Base-by-base conservation (phyloP, 768 basidiomycete genomes). In the Sistotremastrum niveocremeum region DNA sequence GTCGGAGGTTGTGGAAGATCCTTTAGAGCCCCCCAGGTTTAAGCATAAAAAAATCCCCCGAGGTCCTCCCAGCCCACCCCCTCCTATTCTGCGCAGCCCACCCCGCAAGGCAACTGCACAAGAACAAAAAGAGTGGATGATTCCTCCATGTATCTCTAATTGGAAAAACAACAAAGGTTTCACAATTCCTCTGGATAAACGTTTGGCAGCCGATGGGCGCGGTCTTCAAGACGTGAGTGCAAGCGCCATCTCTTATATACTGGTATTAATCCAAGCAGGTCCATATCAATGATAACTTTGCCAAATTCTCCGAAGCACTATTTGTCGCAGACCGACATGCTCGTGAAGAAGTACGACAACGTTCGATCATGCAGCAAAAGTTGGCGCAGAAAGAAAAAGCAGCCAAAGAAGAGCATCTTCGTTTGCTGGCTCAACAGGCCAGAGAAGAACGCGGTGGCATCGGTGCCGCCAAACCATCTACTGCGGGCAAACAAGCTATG, bases 91-190 rank as follows among this genome's bases (percentile, higher is more conserved):
- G 35, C 79, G 93, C 36, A 90, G 85, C 69, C 95, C 95, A 7
- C 95, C 95, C 5, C 73, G 95, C 46, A 93, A 95, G 57, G 93
- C 91, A 3, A 94, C 94, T 0, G 85, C 87, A 6, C 86, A 89
- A 46, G 95, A 99, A 60, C 94, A 97, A 67, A 99, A 98, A 66
- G 95, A 98, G 57, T 98, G 95, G 95, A 95, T 97, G 91, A 97
- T 99, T 47, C 95, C 95, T 11, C 95, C 95, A 11, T 98, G 94
- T 62, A 97, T 99, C 49, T 94, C 89, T 30, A 99, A 99, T 65
- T 99, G 95, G 95, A 99, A 99, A 70, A 99, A 99, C 71, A 97
- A 98, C 79, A 99, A 98, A 66, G 95, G 95, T 74, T 99, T 93
- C 62, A 98, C 95, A 2, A 97, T 98, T 57, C 94, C 95, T 35